Evolutionary conservation across 2,329 filamentous ascomycete species (phyloP), one percentile per base, ranked within the genome.

Genomic region (Colletotrichum sp.): DNA sequence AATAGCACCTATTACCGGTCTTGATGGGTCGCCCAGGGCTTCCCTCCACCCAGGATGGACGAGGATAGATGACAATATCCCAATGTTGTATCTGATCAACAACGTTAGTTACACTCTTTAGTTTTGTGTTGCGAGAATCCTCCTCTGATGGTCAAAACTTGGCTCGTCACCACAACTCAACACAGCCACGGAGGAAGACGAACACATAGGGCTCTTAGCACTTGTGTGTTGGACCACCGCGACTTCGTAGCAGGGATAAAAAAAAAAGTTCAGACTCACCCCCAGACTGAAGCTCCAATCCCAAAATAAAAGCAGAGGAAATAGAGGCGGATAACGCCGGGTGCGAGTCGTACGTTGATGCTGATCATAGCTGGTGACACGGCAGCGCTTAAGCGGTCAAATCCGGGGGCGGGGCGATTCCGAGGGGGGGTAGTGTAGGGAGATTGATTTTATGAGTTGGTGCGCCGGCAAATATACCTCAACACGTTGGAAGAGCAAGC

Each of bases 241-340:
- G 12, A 52, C 43, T 52, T 52, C 5, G n/a, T 48, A 48, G 18
- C 18, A 43, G 0, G 0, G 36, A 14, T 43, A 5, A 4, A 16
- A 21, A 48, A 48, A 52, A 13, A 1, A 7, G 32, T 6, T 13
- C 5, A 21, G 13, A 60, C 85, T 79, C 81, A 90, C 88, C 90
- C 90, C 89, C 90, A 91, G 28, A 90, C 86, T 48, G 90, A 89
- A 3, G 90, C 89, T 14, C 89, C 90, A n/a, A 91, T 79, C 2
- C 88, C 89, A 72, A 91, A 90, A 79, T 91, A 90, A 12, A 87
- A 78, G 79, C 89, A 90, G 55, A 90, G 81, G 6, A 82, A 76
- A 78, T 89, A 86, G 26, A 90, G 84, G 39, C 88, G 85, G 39
- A 84, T 72, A 12, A 82, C 78, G 24, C 85, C 86, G 4, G 65